A percentile compares a stretch with the other conserved stretches of the same genome.
These are phyloP conservation scores for Epichloe gansuensis DNA, from an alignment of 2,329 filamentous ascomycete species.

Conservation along the genomic window DNA sequence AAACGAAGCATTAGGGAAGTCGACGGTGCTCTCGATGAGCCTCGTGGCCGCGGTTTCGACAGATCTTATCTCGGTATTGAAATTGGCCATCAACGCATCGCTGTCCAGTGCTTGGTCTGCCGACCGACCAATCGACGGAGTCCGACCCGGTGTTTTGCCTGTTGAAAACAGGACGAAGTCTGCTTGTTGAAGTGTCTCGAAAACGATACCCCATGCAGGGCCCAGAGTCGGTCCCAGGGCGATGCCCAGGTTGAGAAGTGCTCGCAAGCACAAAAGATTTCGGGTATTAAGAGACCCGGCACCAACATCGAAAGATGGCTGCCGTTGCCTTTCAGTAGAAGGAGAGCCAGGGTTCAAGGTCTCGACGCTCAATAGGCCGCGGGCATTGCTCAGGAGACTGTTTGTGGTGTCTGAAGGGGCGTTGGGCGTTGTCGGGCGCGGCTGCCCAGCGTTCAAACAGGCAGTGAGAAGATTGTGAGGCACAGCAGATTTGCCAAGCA, in stretches of 20 bases:
- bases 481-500: conserved; percentile 82
- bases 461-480: conserved; percentile 63
- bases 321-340: conserved; percentile 44
- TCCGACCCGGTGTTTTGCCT: conserved; percentile 39
- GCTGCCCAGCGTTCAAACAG: conserved; percentile 37
- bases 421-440: conserved; percentile 30
- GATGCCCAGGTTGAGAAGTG: conserved; percentile 88
- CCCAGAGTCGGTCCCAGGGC: conserved; percentile 81
- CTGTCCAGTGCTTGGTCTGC: conserved; percentile 36
- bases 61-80: conserved; percentile 70
- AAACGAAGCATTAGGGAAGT: conserved; percentile 78
- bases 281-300: conserved; percentile 60
- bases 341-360: conserved; percentile 47
- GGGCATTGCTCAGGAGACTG: conserved; percentile 57
- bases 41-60: conserved; percentile 79
- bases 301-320: conserved; percentile 42
- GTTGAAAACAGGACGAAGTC: conserved; percentile 70
- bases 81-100: conserved; percentile 44
- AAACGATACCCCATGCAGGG: conserved; percentile 75
- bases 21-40: conserved; percentile 80
- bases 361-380: conserved; percentile 62
- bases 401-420: conserved; percentile 35
- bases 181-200: conserved; percentile 86
- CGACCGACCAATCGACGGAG: conserved; percentile 32
- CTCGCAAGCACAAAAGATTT: conserved; percentile 80